phyloP scores from a whole-genome alignment of 129 eudicot genomes.

The Heracleum sosnowskyi region DNA sequence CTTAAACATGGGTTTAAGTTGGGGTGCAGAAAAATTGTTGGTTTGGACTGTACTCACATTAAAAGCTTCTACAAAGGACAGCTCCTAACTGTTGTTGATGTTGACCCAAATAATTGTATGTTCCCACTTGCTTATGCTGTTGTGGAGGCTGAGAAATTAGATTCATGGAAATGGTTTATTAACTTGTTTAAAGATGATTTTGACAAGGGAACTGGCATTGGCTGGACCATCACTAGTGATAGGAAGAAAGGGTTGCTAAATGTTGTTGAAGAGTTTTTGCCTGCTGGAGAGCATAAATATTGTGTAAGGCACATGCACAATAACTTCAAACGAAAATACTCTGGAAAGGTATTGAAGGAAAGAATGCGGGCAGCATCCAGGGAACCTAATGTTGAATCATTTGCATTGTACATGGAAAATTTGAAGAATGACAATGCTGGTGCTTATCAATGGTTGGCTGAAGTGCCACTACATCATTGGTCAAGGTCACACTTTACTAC shows the following conservation, averaged over 20 bases:
- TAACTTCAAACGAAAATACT: neutral
- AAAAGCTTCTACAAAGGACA: neutral
- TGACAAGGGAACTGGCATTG: neutral
- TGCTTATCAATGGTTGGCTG: neutral
- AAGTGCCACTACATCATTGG: neutral
- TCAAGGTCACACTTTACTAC: neutral
- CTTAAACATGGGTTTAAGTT: neutral
- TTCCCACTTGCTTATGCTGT: neutral
- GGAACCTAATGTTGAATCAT: neutral
- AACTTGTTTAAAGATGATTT: neutral
- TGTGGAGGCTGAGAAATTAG: neutral
- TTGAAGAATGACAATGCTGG: neutral
- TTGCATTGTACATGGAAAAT: too few relatives aligned
- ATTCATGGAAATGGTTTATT: neutral
- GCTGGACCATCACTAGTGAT: neutral
- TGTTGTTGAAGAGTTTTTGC: neutral
- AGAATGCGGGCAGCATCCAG: neutral
- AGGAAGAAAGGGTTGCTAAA: neutral
- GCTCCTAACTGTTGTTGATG: neutral
- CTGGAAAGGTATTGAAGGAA: neutral
- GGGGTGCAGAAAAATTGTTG: neutral
- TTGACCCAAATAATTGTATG: neutral
- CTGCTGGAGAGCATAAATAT: neutral
- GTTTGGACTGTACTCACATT: neutral
- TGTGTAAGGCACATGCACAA: neutral